Evolutionary conservation across 768 basidiomycete species (phyloP).

Genomic region (Lentinula sp.): DNA sequence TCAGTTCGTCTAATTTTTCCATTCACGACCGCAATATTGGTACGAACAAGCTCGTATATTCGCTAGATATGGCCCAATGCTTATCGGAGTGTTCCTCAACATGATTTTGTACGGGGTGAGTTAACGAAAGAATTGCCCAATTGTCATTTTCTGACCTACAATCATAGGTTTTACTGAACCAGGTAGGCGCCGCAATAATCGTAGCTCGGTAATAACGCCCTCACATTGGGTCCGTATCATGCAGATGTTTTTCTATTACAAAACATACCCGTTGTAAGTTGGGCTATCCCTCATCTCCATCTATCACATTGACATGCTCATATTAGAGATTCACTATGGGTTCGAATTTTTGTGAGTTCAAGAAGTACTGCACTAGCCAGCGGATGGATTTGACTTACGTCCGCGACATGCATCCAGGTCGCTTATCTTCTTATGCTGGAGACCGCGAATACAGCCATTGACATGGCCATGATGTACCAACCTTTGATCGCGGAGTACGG

Average conservation of each 20-base stretch:
- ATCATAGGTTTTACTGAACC: neutral
- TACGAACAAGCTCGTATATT: neutral
- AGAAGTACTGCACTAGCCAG: neutral
- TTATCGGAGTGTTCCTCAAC: conserved; percentile 3
- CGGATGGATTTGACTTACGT: neutral
- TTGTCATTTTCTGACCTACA: neutral
- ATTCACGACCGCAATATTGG: neutral
- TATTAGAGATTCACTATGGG: conserved; percentile 34
- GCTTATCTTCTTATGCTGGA: conserved; percentile 35
- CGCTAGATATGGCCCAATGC: conserved; percentile 4
- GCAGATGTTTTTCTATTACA: neutral
- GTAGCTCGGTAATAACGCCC: too few species aligned
- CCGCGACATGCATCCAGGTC: conserved; percentile 20
- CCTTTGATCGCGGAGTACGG: conserved; percentile 38
- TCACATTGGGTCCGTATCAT: too few species aligned
- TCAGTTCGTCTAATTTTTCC: neutral
- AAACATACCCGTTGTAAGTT: neutral
- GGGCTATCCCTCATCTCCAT: neutral
- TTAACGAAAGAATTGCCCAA: neutral
- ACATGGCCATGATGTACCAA: conserved; percentile 41
- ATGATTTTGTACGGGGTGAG: conserved; percentile 4
- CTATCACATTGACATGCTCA: neutral
- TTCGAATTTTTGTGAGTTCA: conserved; percentile 30
- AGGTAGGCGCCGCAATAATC: neutral
- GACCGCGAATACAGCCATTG: conserved; percentile 35